Base-by-base conservation (phyloP, 306 rosid genomes). In the Malus sieversii region DNA sequence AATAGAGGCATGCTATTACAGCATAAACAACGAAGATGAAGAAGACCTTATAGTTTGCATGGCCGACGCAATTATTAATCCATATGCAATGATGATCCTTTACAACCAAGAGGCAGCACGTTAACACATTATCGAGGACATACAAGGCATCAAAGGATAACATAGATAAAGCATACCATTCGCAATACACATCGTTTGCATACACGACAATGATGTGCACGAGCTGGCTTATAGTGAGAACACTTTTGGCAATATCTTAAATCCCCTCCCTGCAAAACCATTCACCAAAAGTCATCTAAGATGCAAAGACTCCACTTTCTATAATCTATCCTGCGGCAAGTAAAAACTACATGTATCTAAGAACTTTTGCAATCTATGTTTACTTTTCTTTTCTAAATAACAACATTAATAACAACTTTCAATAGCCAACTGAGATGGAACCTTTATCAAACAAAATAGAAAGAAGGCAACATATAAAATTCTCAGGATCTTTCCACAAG, bases 21-120 rank as follows among this genome's bases (percentile, higher is more conserved):
- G 99, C 97, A 89, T 92, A 89, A 79, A 86, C 74, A 76, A 95
- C 88, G 42, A 87, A 95, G 85, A 90, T 68, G 84, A 95, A 89
- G 91, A 95, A 95, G 81, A 75, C 85, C 86, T 90, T 92, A 70
- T 95, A 95, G 92, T 95, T 95, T 81, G 89, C 90, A 85, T 90
- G 97, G 82, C 99, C 99, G 1, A 95, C 91, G 10, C 99, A 95
- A 73, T 95, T 95, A 81, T 90, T 89, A 77, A 95, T 95, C 99
- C 99, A 95, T 83, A 92, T 89, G 87, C 99, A 95, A 73, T 95
- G 99, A 74, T 95, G 99, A 82, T 95, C 99, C 98, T 94, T 64
- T 84, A 71, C 80, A 93, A 83, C 79, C 83, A 87, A 75, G 58
- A 78, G 79, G 75, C 75, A 81, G 75, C 23, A 82, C 44, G 42